These are phyloP conservation scores for Thoreauomyces humboldtii DNA, from an alignment of 192 early-diverging fungal species.

Conservation along the genomic window DNA sequence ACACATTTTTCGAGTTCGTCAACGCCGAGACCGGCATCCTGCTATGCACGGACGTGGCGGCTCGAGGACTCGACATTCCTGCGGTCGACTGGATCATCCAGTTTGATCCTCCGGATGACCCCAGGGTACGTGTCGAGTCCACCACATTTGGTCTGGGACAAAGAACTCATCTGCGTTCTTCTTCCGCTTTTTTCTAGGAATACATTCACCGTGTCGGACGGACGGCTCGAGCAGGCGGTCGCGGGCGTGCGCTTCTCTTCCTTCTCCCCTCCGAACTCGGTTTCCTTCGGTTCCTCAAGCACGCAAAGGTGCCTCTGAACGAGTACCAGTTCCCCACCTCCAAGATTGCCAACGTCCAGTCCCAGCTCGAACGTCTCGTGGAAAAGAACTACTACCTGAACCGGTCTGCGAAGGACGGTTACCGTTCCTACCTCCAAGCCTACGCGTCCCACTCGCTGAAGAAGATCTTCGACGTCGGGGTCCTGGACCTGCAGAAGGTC, in stretches of 20 bases:
- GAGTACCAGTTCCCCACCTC: constrained; percentile 95
- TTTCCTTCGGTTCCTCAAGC: constrained; percentile 95
- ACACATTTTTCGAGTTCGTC: constrained; percentile 98
- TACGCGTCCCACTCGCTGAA: constrained; percentile 96
- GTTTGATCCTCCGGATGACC: constrained; percentile 99
- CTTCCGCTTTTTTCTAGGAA: constrained; percentile 26
- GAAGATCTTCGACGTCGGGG: constrained; percentile 91
- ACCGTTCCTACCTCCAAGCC: constrained; percentile 91
- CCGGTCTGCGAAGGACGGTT: constrained; percentile 93
- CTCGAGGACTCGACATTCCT: constrained; percentile 96
- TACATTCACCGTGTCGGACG: constrained; percentile 66
- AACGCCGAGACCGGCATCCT: constrained; percentile 93
- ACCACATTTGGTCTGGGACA: too few relatives aligned
- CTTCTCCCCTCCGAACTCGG: constrained; percentile 90
- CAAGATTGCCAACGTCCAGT: constrained; percentile 97
- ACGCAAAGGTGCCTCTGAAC: constrained; percentile 97
- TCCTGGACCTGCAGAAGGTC: constrained; percentile 86
- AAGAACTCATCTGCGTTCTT: too few relatives aligned
- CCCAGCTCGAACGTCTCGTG: constrained; percentile 93
- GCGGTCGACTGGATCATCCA: constrained; percentile 99
- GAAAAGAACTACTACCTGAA: constrained; percentile 98
- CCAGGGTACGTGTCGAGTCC: constrained; percentile 52
- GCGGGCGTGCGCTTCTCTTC: constrained; percentile 92
- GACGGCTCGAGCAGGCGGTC: constrained; percentile 88
- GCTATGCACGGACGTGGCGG: constrained; percentile 96